Percentiles rank a stretch among this genome's conserved stretches.
These are phyloP conservation scores for Lophiotrema nucula DNA, from an alignment of 495 filamentous ascomycete species.

Conservation along the genomic window DNA sequence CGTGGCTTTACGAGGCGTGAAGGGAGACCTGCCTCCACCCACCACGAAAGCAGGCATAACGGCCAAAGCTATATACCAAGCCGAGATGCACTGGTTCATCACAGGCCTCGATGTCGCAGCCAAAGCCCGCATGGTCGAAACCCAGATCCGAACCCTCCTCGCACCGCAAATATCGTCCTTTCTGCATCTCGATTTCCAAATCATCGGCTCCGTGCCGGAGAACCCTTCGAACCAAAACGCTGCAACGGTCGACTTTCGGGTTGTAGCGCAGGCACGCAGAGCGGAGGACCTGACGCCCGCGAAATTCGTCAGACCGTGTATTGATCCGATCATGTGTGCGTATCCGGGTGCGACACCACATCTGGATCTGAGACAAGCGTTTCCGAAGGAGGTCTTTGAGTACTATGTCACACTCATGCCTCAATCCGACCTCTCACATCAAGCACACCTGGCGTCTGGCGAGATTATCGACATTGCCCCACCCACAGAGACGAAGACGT, in stretches of 20 bases:
- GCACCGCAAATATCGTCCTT: constrained; percentile 28
- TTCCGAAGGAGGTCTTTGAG: constrained; percentile 24
- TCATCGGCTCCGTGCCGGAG: constrained; percentile 9
- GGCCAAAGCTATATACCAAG: constrained; percentile 50
- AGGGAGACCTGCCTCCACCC: constrained; percentile 50
- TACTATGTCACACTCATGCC: constrained; percentile 37
- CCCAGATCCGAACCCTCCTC: constrained; percentile 32
- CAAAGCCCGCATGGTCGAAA: constrained; percentile 44
- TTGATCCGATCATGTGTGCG: constrained; percentile 42
- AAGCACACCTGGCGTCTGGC: constrained; percentile 23
- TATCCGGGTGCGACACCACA: constrained; percentile 45
- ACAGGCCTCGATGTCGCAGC: constrained; percentile 37
- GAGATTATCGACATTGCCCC: constrained; percentile 27
- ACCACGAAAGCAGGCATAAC: constrained; percentile 56
- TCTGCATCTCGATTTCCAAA: constrained; percentile 29
- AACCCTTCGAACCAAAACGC: constrained; percentile 27
- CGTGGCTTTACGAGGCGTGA: constrained; percentile 47
- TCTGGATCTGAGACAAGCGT: constrained; percentile 35
- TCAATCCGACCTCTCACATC: constrained; percentile 13
- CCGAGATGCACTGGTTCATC: constrained; percentile 43
- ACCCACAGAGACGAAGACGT: constrained; percentile 20
- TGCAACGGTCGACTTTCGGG: constrained; percentile 34
- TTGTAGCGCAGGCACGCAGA: constrained; percentile 29
- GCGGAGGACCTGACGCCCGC: constrained; percentile 33
- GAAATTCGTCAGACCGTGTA: constrained; percentile 44